Conservation (phyloP, 108 stramenopile species). For the Parietichytrium sp. region DNA sequence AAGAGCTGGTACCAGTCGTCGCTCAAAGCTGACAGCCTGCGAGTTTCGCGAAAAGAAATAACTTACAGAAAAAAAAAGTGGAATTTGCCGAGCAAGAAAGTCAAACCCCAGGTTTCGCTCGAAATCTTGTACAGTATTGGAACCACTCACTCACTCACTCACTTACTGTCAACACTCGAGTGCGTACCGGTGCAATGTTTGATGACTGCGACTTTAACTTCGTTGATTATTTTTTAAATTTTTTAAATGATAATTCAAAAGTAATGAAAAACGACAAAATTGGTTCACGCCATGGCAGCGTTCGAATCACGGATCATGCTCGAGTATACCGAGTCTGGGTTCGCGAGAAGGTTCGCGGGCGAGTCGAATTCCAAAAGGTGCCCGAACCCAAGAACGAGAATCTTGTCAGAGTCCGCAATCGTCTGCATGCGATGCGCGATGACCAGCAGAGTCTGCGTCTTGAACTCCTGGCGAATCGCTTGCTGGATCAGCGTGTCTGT, state of each 20-base stretch:
- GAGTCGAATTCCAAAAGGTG: slow-evolving; percentile 78
- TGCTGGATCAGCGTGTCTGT: slow-evolving; percentile 71
- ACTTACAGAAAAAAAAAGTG: no score
- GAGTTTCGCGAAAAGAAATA: no score
- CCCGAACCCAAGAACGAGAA: slow-evolving; percentile 83
- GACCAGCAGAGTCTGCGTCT: slow-evolving; percentile 71
- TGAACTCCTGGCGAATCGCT: slow-evolving; percentile 67
- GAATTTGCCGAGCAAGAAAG: no score
- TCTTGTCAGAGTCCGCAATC: slow-evolving; percentile 80
- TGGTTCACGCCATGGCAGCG: background rate
- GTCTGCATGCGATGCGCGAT: slow-evolving; percentile 93
- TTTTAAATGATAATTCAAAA: background rate
- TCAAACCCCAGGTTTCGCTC: no score
- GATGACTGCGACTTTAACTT: no score
- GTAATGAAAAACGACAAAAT: background rate
- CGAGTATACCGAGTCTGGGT: background rate
- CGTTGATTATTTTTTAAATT: no score
- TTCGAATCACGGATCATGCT: background rate
- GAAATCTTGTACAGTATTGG: no score
- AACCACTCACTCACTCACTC: no score
- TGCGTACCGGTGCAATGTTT: no score
- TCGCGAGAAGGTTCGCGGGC: slow-evolving; percentile 56
- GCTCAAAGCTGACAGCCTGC: no score
- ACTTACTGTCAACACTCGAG: no score
- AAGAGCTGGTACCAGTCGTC: no score